phyloP scores from a whole-genome alignment of 2,329 filamentous ascomycete species.

The Exophiala phaeomuriformis region DNA sequence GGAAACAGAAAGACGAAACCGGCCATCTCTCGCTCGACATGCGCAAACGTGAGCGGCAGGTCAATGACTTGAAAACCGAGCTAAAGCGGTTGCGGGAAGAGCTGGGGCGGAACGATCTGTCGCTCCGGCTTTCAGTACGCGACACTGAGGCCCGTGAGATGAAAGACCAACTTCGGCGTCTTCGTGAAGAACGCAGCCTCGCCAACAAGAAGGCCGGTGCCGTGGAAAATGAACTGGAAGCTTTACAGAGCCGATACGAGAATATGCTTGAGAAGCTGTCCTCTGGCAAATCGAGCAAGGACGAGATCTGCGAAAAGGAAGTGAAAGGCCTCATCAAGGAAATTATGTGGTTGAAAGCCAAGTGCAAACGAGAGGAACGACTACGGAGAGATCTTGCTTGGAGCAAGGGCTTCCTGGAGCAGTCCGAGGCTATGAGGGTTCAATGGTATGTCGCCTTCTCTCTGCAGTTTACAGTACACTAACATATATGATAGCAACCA shows the following conservation, averaged over 20 bases:
- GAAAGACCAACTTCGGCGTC: constrained; percentile 57
- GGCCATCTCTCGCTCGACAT: constrained; percentile 66
- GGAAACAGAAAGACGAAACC: constrained; percentile 49
- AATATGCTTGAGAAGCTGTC: constrained; percentile 47
- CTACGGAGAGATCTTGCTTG: constrained; percentile 75
- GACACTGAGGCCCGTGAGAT: constrained; percentile 55
- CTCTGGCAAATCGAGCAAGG: constrained; percentile 34
- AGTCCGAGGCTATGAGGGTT: constrained; percentile 56
- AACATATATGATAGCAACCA: constrained; percentile 63
- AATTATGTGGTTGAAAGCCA: constrained; percentile 81
- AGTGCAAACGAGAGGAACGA: constrained; percentile 69
- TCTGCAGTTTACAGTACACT: constrained; percentile 10
- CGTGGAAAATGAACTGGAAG: constrained; percentile 38
- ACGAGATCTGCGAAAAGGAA: constrained; percentile 52
- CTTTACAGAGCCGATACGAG: constrained; percentile 56
- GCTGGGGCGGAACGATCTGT: constrained; percentile 47
- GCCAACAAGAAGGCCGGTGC: constrained; percentile 38
- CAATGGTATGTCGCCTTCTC: constrained; percentile 64
- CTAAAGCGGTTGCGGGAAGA: constrained; percentile 54
- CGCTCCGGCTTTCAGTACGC: constrained; percentile 63
- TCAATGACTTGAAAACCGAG: constrained; percentile 51
- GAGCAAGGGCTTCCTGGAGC: constrained; percentile 79
- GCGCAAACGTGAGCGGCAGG: constrained; percentile 59
- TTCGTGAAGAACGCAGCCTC: constrained; percentile 42
- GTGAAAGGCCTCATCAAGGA: constrained; percentile 79